Evolutionary conservation across 805 yeast species (phyloP).

Genomic region (Vanderwaltozyma polyspora): DNA sequence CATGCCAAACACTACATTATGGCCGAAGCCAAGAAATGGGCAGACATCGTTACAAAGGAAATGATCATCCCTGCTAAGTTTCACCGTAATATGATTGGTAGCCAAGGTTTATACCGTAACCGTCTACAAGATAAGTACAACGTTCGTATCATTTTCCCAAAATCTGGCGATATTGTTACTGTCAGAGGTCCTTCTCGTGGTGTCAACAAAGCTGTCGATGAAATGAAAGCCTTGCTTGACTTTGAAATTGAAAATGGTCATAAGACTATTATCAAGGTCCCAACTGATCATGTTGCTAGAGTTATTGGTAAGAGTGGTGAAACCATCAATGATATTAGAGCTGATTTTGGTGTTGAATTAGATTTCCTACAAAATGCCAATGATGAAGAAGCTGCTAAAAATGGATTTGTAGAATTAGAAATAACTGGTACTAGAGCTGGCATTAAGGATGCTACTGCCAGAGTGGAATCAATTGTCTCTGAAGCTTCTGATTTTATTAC

Average conservation of each 20-base stretch:
- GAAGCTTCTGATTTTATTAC: constrained; percentile 54
- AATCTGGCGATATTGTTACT: constrained; percentile 47
- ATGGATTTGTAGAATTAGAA: constrained; percentile 49
- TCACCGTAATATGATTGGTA: constrained; percentile 77
- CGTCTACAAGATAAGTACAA: constrained; percentile 81
- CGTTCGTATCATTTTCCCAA: constrained; percentile 71
- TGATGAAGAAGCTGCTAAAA: constrained; percentile 33
- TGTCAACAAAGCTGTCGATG: constrained; percentile 73
- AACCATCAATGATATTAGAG: constrained; percentile 67
- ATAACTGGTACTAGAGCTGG: constrained; percentile 70
- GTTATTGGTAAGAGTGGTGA: constrained; percentile 89
- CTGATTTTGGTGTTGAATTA: constrained; percentile 44
- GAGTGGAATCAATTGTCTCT: constrained; percentile 50
- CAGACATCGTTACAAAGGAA: constrained; percentile 63
- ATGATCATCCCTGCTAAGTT: constrained; percentile 63
- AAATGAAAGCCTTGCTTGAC: constrained; percentile 68
- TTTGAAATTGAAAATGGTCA: constrained; percentile 83
- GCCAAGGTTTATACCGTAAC: constrained; percentile 67
- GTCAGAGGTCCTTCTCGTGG: constrained; percentile 87
- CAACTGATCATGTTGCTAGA: constrained; percentile 63
- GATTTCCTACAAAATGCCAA: constrained; percentile 31
- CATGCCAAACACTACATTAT: constrained; percentile 53
- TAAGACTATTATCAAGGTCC: constrained; percentile 51
- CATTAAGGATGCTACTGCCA: constrained; percentile 57
- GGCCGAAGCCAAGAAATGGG: constrained; percentile 58